Conservation (phyloP, 2,329 filamentous ascomycete species). For the Purpureocillium takamizusanense region DNA sequence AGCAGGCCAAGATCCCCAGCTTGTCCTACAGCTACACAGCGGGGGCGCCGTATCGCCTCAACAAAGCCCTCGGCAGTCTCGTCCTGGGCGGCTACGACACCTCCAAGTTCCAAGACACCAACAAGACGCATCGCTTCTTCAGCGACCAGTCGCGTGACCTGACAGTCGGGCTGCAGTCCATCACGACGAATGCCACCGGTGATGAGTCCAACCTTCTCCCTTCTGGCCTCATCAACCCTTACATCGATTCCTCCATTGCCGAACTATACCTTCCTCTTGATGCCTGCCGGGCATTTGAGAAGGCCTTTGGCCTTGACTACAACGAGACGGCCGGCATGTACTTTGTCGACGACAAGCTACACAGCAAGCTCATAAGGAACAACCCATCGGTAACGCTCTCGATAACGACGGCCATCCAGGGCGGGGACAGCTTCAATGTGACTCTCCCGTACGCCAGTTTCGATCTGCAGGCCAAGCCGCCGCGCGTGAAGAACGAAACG, state of each 20-base stretch:
- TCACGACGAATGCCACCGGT: conserved; percentile 4
- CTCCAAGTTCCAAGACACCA: conserved; percentile 2
- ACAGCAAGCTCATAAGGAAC: neutral
- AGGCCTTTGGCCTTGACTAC: conserved; percentile 4
- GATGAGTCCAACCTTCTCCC: neutral
- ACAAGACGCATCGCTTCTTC: conserved; percentile 3
- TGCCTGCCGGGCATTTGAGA: conserved; percentile 6
- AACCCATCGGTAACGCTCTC: conserved; percentile 5
- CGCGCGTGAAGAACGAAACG: conserved; percentile 3
- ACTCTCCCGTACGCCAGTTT: conserved; percentile 10
- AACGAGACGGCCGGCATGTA: conserved; percentile 5
- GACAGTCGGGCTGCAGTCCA: conserved; percentile 6
- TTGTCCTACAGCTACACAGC: conserved; percentile 7
- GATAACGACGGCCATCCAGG: conserved; percentile 3
- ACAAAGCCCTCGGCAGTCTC: conserved; percentile 5
- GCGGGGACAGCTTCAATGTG: conserved; percentile 5
- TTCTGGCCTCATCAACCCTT: conserved; percentile 4
- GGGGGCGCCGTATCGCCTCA: conserved; percentile 5
- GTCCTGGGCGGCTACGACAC: conserved; percentile 7
- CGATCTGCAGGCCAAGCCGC: conserved; percentile 6
- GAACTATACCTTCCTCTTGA: conserved; percentile 6
- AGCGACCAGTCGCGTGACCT: conserved; percentile 6
- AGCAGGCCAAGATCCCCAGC: conserved; percentile 4
- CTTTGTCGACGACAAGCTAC: conserved; percentile 5
- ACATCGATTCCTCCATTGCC: conserved; percentile 7